phyloP scores from a whole-genome alignment of 2,329 filamentous ascomycete species.

The Nigrospora osmanthi region DNA sequence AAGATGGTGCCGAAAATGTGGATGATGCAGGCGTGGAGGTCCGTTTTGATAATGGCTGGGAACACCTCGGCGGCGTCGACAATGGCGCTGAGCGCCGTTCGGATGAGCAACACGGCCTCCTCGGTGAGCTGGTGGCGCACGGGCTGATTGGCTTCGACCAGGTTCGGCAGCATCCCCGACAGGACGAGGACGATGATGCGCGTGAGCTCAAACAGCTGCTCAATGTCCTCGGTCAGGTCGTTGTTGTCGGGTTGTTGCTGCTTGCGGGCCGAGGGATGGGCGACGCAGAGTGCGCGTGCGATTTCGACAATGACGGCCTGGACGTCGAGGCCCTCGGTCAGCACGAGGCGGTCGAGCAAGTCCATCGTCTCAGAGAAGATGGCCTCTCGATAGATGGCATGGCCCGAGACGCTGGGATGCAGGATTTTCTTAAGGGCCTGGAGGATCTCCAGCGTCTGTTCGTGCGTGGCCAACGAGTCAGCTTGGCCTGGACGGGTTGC shows the following conservation, averaged over 20 bases:
- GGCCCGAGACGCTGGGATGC: conserved; percentile 87
- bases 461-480: conserved; percentile 61
- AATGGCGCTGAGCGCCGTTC: conserved; percentile 74
- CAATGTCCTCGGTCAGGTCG: conserved; percentile 90
- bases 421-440: conserved; percentile 91
- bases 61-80: conserved; percentile 95
- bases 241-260: conserved; percentile 59
- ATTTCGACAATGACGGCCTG: conserved; percentile 93
- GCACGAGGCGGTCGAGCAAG: conserved; percentile 79
- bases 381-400: conserved; percentile 91
- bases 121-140: conserved; percentile 76
- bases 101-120: conserved; percentile 75
- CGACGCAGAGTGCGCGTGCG: conserved; percentile 79
- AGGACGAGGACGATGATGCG: conserved; percentile 92
- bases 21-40: conserved; percentile 91
- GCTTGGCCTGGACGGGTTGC: conserved; percentile 66
- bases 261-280: conserved; percentile 80
- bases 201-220: conserved; percentile 94
- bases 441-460: conserved; percentile 81
- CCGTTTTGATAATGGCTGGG: conserved; percentile 90
- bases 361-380: conserved; percentile 98
- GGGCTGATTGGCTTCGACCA: conserved; percentile 57
- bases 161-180: conserved; percentile 77
- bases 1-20: conserved; percentile 95
- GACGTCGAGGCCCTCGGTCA: conserved; percentile 84